Evolutionary conservation across 2,329 filamentous ascomycete genomes (phyloP).

Genomic region (Ophiostoma ulmi): DNA sequence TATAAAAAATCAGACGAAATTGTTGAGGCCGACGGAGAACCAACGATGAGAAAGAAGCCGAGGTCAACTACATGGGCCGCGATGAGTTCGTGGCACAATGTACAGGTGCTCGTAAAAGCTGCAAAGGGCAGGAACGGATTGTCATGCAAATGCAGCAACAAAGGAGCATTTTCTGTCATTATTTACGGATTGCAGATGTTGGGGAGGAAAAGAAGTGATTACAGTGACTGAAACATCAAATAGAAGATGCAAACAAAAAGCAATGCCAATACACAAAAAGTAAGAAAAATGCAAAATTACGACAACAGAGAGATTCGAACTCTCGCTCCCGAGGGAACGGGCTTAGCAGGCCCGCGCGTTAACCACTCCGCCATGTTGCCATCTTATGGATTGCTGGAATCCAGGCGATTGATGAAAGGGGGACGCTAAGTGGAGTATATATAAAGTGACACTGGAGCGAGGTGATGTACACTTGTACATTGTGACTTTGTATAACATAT

Average conservation of each 20-base stretch:
- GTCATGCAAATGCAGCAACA: not conserved
- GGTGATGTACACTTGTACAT: no score
- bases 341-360: conserved; percentile 25
- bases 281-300: not conserved
- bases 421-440: not conserved
- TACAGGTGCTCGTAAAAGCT: no score
- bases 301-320: conserved; percentile 22
- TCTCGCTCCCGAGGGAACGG: conserved; percentile 24
- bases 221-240: not conserved
- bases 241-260: not conserved
- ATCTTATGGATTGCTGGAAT: not conserved
- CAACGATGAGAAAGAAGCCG: no score
- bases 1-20: no score
- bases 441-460: not conserved
- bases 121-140: no score
- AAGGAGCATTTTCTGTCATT: no score
- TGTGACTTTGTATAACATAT: not conserved
- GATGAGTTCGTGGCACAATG: no score
- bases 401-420: conserved; percentile 11
- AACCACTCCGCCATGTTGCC: conserved; percentile 25
- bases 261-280: no score
- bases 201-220: not conserved
- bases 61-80: no score
- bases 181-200: not conserved
- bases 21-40: no score